A percentile compares a stretch with the other conserved stretches of the same genome.
Conservation (phyloP, 1,284 basidiomycete genomes). For the Cryptococcus maquisensis region DNA sequence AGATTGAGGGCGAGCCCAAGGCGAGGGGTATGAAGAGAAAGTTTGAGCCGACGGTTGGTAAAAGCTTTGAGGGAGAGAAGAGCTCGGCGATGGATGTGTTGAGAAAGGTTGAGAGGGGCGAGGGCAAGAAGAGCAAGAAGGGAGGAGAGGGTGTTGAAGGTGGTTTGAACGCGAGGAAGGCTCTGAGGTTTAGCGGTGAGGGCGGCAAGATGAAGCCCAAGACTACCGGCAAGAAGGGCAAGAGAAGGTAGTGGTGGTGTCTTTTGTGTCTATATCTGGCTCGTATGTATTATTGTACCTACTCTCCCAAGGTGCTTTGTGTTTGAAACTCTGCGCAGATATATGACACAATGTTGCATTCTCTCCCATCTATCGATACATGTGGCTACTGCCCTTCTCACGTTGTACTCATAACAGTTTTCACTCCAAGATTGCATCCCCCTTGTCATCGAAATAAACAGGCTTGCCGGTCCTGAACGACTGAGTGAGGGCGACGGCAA, state of each 20-base stretch:
- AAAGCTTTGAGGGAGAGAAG: conserved; percentile 56
- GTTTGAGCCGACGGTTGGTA: conserved; percentile 53
- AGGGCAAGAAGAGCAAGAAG: conserved; percentile 51
- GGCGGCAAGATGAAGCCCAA: conserved; percentile 38
- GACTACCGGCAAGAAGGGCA: conserved; percentile 3
- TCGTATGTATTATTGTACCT: not conserved
- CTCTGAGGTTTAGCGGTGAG: conserved; percentile 60
- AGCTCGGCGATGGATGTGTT: conserved; percentile 69
- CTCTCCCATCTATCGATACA: too few species aligned
- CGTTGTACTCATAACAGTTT: too few species aligned
- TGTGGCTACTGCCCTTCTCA: too few species aligned
- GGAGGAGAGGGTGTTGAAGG: conserved; percentile 51
- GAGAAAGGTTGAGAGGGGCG: conserved; percentile 64
- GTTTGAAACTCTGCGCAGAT: too few species aligned
- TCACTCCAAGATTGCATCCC: conserved; percentile 5
- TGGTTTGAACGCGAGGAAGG: conserved; percentile 75
- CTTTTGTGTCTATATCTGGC: not conserved
- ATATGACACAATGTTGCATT: too few species aligned
- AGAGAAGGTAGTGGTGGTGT: conserved; percentile 1
- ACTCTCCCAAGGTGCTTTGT: too few species aligned
- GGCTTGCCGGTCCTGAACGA: conserved; percentile 20
- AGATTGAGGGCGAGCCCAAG: conserved; percentile 86
- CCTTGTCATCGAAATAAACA: conserved; percentile 28
- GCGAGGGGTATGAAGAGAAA: conserved; percentile 85
- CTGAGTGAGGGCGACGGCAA: conserved; percentile 27